Base-by-base conservation (phyloP, 805 yeast species). In the Grigorovia humatica region DNA sequence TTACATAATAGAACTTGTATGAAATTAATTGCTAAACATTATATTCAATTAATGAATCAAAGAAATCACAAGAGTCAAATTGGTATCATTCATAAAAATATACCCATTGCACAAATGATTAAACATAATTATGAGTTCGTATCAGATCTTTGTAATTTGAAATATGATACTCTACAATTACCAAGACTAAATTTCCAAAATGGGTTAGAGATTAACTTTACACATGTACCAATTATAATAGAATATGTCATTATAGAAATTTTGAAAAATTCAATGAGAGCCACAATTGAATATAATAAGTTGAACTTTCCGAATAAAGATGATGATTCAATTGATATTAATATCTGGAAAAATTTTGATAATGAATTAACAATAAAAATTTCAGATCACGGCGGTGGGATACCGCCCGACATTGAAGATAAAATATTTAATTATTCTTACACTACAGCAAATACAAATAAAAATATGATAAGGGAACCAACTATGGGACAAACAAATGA, bases 331-430 rank as follows among this genome's bases (percentile, higher is more conserved):
- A 52, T 70, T 52, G 59, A 64, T 47, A 59, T 66, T 11, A 56
- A 61, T 9, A 56, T 66, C 13, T 57, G 59, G 15, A 54, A 72
- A 49, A 65, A 71, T 7, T 58, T 59, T 29, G 42, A 49, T 17
- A 57, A 62, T 23, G 75, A 75, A n/a, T 70, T 88, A 52, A 88
- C 86, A 54, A 74, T 93, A 6, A 74, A 96, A 52, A 72, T 91
- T 38, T 74, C 95, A 44, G 99, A 91, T 69, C 77, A 78, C 52
- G 99, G 97, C 18, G 88, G 88, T 51, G 99, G 99, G 3, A 88
- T 91, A 30, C 76, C 82, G 5, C 83, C 88, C 1, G 76, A 74
- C 5, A 72, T 80, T 6, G 78, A 86, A 54, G 71, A 74, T 23
- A 81, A 82, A 51, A 80, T 91, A 55, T 90, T 88, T 68, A 88